Evolutionary conservation across 352 stramenopile genomes (phyloP).

Genomic region (Elongisporangium undulatum): DNA sequence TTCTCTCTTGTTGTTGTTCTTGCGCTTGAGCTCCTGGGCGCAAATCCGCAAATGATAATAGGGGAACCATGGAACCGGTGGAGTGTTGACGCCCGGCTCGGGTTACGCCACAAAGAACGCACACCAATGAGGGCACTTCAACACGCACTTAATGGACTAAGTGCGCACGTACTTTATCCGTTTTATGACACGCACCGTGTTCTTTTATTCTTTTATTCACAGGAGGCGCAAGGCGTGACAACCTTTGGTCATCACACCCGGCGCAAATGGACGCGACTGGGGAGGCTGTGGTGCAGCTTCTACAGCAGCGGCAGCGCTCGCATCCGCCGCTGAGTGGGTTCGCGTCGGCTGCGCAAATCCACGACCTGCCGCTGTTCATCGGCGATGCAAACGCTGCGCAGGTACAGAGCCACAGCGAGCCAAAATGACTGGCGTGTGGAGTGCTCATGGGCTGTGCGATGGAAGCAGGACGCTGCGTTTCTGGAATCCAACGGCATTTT

Average conservation of each 20-base stretch:
- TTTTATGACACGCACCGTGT: background rate
- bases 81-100: constrained; percentile 4
- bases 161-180: background rate
- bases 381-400: constrained; percentile 47
- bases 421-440: background rate
- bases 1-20: constrained; percentile 15
- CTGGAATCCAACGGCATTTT: constrained; percentile 36
- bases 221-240: background rate
- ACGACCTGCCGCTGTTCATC: constrained; percentile 45
- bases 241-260: background rate
- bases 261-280: constrained; percentile 2
- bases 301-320: constrained; percentile 36
- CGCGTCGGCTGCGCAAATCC: constrained; percentile 36
- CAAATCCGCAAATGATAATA: constrained; percentile 21
- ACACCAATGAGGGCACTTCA: background rate
- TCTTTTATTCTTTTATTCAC: background rate
- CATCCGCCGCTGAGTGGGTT: constrained; percentile 45
- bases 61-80: constrained; percentile 9
- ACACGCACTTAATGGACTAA: background rate
- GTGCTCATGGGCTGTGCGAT: constrained; percentile 1
- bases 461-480: constrained; percentile 31
- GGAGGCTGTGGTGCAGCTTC: constrained; percentile 19
- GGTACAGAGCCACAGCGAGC: constrained; percentile 11
- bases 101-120: background rate
- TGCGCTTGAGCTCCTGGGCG: constrained; percentile 1